A percentile compares a stretch with the other conserved stretches of the same genome.
These are phyloP conservation scores for Solanum sparsipilum DNA, from an alignment of 257 asterid species.

Conservation along the genomic window DNA sequence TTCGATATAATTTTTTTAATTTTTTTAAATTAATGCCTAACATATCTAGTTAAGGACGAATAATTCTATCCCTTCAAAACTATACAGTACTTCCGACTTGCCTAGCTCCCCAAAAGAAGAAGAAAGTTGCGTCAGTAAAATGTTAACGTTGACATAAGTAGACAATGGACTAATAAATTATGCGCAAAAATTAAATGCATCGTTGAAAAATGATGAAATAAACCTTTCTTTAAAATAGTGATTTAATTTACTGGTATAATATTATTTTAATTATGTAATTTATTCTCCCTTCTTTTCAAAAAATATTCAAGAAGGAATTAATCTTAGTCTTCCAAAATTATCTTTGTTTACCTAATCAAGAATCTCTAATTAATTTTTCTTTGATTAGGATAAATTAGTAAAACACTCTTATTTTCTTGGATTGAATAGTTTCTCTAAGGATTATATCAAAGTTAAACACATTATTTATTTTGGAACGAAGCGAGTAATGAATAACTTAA, in stretches of 20 bases:
- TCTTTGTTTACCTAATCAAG: neutral
- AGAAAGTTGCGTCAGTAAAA: neutral
- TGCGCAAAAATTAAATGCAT: neutral
- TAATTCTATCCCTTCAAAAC: too few species aligned
- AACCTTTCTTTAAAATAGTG: neutral
- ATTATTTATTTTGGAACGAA: too few species aligned
- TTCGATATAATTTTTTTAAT: neutral
- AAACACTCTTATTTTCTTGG: neutral
- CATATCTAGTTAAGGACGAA: too few species aligned
- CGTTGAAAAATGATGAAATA: neutral
- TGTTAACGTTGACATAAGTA: neutral
- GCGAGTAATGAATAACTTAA: neutral
- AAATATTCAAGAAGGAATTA: neutral
- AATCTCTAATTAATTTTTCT: neutral
- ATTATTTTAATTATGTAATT: neutral
- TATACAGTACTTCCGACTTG: neutral
- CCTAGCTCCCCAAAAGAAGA: neutral
- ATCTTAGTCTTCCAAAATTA: too few species aligned
- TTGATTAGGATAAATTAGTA: neutral
- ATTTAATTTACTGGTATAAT: neutral
- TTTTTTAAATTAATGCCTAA: neutral
- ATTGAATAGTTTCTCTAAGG: neutral
- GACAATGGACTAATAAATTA: neutral
- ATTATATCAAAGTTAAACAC: too few species aligned
- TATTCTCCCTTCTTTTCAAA: neutral